These are phyloP conservation scores for barrel medic (Medicago truncatula) DNA, from an alignment of 306 rosid genomes.

Conservation along the genomic window DNA sequence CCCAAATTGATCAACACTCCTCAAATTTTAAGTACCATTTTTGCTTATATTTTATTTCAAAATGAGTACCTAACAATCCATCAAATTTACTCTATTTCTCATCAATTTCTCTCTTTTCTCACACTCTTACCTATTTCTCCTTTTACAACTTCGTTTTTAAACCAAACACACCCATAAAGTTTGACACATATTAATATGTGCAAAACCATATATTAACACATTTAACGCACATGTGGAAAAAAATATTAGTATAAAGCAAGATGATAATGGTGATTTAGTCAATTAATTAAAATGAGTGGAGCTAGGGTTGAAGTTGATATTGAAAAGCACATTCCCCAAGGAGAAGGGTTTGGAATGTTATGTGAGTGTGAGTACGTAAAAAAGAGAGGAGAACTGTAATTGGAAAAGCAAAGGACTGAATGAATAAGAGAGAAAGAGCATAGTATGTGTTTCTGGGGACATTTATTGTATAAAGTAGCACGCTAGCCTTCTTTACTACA, in stretches of 20 bases:
- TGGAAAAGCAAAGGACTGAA: conserved; percentile 45
- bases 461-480: conserved; percentile 85
- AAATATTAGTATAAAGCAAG: neutral
- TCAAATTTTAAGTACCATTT: no score
- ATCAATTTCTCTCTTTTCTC: no score
- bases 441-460: conserved; percentile 54
- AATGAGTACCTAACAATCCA: no score
- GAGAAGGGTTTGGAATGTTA: conserved; percentile 49
- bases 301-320: neutral
- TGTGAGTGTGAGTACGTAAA: conserved; percentile 42
- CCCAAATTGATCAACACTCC: no score
- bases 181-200: neutral
- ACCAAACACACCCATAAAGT: no score
- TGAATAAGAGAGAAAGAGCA: conserved; percentile 14
- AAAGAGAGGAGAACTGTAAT: conserved; percentile 27
- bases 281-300: neutral
- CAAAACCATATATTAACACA: conserved; percentile 8
- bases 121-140: no score
- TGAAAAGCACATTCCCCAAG: conserved; percentile 26
- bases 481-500: conserved; percentile 61
- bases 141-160: no score
- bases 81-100: no score
- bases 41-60: no score
- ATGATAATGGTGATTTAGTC: neutral
- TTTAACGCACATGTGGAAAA: conserved; percentile 2